These are phyloP conservation scores for Fusarium nelsonii DNA, from an alignment of 2,329 filamentous ascomycete genomes.

Conservation along the genomic window DNA sequence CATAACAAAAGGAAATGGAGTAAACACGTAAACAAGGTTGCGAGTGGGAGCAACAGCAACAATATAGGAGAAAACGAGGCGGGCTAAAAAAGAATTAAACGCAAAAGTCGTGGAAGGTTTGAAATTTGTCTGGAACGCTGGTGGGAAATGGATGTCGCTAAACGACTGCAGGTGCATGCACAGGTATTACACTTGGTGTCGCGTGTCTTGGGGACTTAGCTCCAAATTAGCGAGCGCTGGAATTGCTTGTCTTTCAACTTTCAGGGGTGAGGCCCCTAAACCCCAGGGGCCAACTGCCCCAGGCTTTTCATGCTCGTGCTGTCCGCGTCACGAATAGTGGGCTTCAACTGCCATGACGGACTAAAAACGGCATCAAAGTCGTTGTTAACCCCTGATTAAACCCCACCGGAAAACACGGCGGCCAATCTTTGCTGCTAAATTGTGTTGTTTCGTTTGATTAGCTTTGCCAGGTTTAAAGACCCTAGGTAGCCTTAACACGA, in stretches of 20 bases:
- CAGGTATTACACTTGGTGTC: slow-evolving; percentile 34
- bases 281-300: slow-evolving; percentile 12
- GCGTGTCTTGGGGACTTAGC: slow-evolving; percentile 38
- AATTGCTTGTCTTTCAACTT: slow-evolving; percentile 43
- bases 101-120: slow-evolving; percentile 27
- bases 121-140: slow-evolving; percentile 36
- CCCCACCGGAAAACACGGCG: slow-evolving; percentile 24
- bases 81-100: slow-evolving; percentile 21
- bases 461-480: slow-evolving; percentile 18
- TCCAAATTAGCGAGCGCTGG: slow-evolving; percentile 42
- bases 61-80: slow-evolving; percentile 5
- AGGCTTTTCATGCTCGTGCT: slow-evolving; percentile 32
- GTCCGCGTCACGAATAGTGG: slow-evolving; percentile 41
- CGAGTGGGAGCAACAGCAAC: not conserved
- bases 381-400: slow-evolving; percentile 35
- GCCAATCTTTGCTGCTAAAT: slow-evolving; percentile 30
- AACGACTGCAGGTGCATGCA: slow-evolving; percentile 7
- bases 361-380: slow-evolving; percentile 44
- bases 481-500: slow-evolving; percentile 34
- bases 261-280: slow-evolving; percentile 38
- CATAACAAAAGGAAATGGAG: slow-evolving; percentile 30
- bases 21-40: not conserved
- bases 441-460: slow-evolving; percentile 44
- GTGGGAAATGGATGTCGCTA: slow-evolving; percentile 25
- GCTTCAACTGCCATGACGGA: slow-evolving; percentile 32